These are phyloP conservation scores for Closterium sp. DNA, from an alignment of 139 green algal species.

Conservation along the genomic window DNA sequence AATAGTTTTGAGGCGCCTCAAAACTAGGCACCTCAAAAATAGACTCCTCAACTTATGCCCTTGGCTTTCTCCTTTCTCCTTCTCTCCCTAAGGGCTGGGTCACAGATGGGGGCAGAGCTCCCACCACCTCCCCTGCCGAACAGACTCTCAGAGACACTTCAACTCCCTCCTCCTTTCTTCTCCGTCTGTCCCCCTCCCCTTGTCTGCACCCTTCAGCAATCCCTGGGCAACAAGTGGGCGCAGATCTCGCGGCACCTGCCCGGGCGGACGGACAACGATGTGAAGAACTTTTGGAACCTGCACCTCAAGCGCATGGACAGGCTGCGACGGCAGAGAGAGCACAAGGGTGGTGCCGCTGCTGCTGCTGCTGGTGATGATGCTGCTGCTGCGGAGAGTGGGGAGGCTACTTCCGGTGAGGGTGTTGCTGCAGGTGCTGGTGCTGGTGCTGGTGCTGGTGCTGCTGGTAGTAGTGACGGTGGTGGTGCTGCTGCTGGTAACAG, in stretches of 20 bases:
- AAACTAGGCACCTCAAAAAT: too few relatives aligned
- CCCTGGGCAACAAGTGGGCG: conserved; percentile 70
- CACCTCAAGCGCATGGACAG: conserved; percentile 55
- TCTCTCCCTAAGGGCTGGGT: conserved; percentile 20
- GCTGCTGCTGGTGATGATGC: neutral
- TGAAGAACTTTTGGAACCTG: conserved; percentile 83
- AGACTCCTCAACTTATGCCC: too few relatives aligned
- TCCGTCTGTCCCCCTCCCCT: too few relatives aligned
- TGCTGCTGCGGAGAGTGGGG: neutral
- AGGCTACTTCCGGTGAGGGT: neutral
- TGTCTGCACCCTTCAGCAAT: neutral
- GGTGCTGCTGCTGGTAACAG: neutral
- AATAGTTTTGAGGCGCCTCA: too few relatives aligned
- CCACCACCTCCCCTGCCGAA: conserved; percentile 54
- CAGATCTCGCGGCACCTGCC: conserved; percentile 67
- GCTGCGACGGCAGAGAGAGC: neutral
- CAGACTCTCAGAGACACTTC: too few relatives aligned
- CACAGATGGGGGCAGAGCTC: conserved; percentile 74
- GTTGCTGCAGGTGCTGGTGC: neutral
- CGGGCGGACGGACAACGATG: conserved; percentile 70
- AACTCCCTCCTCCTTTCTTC: too few relatives aligned
- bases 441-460: neutral
- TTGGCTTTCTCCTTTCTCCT: neutral
- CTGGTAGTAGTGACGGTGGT: neutral
- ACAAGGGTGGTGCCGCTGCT: neutral